Base-by-base conservation (phyloP, 306 rosid genomes). In the Dalbergia cultrata region DNA sequence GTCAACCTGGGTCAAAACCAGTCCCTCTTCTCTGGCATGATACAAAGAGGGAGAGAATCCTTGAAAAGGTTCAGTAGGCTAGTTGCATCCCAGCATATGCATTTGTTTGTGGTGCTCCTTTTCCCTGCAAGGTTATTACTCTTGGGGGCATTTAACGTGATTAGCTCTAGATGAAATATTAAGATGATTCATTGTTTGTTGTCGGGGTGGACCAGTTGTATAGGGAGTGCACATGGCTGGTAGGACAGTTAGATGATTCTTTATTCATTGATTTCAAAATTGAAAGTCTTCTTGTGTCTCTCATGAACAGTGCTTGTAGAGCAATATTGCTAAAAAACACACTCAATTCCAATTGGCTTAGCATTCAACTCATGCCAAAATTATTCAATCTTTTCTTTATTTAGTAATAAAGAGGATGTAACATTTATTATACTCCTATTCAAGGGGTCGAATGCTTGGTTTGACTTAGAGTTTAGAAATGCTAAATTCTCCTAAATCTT, bases 21-120 rank as follows among this genome's bases (percentile, higher is more conserved):
- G 81, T 56, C 86, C 49, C 85, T 83, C 47, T 90, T 95, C 86
- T 84, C 97, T 0, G 89, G 97, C 65, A 61, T 91, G 63, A 22
- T 92, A 45, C 87, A 75, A 70, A 83, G 81, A 0, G 98, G 99
- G 17, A 89, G 73, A 84, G 92, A 90, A 80, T 87, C 97, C 13
- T 82, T 93, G 83, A 86, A 81, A 86, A 78, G 94, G 78, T 86
- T 93, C 86, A 82, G 93, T 26, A 81, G 97, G 81, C 88, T 93
- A 9, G 93, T 93, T 82, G 92, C 97, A 9, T 93, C 91, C 8
- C 94, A 87, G 81, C 92, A 87, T 60, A 89, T 91, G 94, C 95
- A 89, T 54, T 79, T 93, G 88, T 86, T 95, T 83, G 88, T 95
- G 83, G 78, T 93, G 70, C 84, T 95, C 26, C 39, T 91, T 65